These are phyloP conservation scores for Fusarium nanum DNA, from an alignment of 2,329 filamentous ascomycete species.

Conservation along the genomic window DNA sequence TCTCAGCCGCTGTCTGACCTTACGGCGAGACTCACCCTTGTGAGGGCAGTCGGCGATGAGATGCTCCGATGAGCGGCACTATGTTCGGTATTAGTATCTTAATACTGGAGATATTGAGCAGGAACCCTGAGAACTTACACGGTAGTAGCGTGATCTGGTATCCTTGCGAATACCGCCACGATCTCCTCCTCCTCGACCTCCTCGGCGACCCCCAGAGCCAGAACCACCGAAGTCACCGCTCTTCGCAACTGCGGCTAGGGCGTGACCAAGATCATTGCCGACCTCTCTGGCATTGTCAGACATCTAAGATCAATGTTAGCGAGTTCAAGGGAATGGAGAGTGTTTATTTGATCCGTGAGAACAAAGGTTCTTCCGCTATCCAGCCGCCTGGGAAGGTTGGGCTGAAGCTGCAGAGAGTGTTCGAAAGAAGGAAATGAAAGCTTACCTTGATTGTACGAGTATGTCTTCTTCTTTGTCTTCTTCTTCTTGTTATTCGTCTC, in stretches of 20 bases:
- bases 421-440: no score
- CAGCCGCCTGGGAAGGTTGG: no score
- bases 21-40: fast-evolving
- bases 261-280: no score
- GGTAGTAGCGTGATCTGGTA: fast-evolving
- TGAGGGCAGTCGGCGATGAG: not conserved
- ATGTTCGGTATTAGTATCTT: fast-evolving
- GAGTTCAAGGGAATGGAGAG: not conserved
- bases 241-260: no score
- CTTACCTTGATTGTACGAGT: no score
- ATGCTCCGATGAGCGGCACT: not conserved
- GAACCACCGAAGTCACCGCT: not conserved
- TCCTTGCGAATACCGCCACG: not conserved
- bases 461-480: no score
- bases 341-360: not conserved
- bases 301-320: not conserved
- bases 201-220: not conserved
- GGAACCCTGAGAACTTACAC: not conserved
- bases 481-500: no score
- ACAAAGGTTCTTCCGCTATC: not conserved
- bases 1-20: not conserved
- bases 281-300: no score
- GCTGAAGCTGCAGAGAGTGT: no score
- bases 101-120: not conserved
- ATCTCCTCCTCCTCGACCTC: not conserved